Evolutionary conservation across 2,329 filamentous ascomycete genomes (phyloP), one percentile per base, ranked within the genome.

Genomic region (Xylariaceae sp.): DNA sequence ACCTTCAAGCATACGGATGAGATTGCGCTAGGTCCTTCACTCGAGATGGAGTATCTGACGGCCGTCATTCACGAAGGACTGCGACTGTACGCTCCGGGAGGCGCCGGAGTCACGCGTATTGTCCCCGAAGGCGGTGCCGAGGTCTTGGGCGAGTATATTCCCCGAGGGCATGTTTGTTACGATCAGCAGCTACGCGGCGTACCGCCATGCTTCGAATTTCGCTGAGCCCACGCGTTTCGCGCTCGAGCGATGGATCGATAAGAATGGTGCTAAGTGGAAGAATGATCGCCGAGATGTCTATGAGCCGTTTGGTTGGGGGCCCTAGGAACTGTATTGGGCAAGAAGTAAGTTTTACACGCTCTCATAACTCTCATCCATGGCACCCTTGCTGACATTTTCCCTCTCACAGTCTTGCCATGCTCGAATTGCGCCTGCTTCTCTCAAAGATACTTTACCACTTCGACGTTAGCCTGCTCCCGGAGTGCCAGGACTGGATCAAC

Each of bases 341-440:
- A 39, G 22, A 39, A 39, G 35, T 37, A 42, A 42, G 34, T 75
- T 75, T 16, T 32, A 16, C 27, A 14, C 7, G n/a, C n/a, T n/a
- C n/a, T n/a, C 16, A 14, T 8, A 32, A 4, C 16, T 8, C 12
- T 32, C 7, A 12, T 32, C 27, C 4, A 16, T 4, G 16, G 27
- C 12, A 14, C 16, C 12, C 16, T 32, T 4, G 16, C 27, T 32
- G 16, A 32, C 27, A 16, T 14, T 8, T 32, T 32, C n/a, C n/a
- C n/a, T n/a, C n/a, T n/a, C 7, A 8, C 27, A 32, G 27, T 36
- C 34, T 36, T 4, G 34, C 34, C 34, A 36, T 36, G 34, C n/a
- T 36, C 14, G 34, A 36, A 20, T 19, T 36, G 5, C 34, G 34
- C 14, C 34, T 36, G 3, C 34, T 36, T 19, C 34, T 36, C 34